Evolutionary conservation across 768 basidiomycete genomes (phyloP), one percentile per base, ranked within the genome.

Genomic region (Tephrocybe rancida): DNA sequence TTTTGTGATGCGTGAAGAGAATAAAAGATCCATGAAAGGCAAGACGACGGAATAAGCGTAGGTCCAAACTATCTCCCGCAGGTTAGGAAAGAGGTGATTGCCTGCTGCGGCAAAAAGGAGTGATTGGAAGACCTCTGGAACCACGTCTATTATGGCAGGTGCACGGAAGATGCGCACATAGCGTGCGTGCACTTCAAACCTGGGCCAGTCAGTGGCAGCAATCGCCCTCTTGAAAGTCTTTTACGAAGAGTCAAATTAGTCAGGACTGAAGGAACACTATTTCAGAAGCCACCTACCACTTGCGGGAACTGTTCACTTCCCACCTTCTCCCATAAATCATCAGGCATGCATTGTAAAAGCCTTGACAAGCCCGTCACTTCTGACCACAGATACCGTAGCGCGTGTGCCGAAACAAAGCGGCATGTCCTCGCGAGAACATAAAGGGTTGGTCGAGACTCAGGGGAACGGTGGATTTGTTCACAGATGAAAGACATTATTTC

Each of bases 281-380:
- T 11, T n/a, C 35, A 18, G 14, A 3, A 10, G 22, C 7, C 34
- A 48, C 34, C 2, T 10, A 48, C 46, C n/a, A 48, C 21, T 37
- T 18, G 46, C 34, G 35, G 35, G 5, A 21, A n/a, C n/a, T n/a
- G n/a, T n/a, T n/a, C 10, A 5, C 9, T 21, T 48, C 11, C 13
- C 3, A 16, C 22, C 7, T 37, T 19, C 27, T 39, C 37, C 48
- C 48, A 49, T 7, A 49, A 30, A 27, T 49, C 48, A 11, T 39
- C 35, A n/a, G 48, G 48, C 48, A 49, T 49, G 37, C 48, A 49
- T 19, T 22, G 5, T 11, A 49, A 39, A 21, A 49, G 48, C 25
- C 2, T 5, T 18, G 11, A n/a, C 16, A 49, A 21, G 26, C 32
- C 37, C 2, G 16, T 16, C 1, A 49, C 21, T 21, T 49, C 35